Evolutionary conservation across 2,329 filamentous ascomycete species (phyloP).

Genomic region (Alternaria panax): DNA sequence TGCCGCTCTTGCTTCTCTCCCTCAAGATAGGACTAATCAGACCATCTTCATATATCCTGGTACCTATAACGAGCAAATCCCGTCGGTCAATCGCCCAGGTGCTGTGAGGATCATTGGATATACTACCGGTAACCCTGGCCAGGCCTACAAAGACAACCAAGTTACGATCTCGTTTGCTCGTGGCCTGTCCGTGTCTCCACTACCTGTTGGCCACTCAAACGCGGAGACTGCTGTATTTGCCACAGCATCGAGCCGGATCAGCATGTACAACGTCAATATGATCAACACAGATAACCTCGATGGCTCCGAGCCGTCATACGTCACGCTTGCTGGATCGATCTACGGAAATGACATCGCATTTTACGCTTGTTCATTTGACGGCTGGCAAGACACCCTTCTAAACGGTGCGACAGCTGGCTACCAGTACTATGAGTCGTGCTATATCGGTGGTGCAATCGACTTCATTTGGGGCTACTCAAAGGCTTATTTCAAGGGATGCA

Average conservation of each 20-base stretch:
- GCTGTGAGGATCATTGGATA: conserved; percentile 65
- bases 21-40: conserved; percentile 52
- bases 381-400: conserved; percentile 62
- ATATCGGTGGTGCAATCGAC: conserved; percentile 65
- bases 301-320: conserved; percentile 51
- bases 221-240: conserved; percentile 60
- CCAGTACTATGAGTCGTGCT: conserved; percentile 62
- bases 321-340: conserved; percentile 61
- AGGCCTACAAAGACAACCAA: conserved; percentile 60
- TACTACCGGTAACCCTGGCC: conserved; percentile 55
- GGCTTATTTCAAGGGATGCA: conserved; percentile 60
- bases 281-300: conserved; percentile 42
- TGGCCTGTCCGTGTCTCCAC: conserved; percentile 53
- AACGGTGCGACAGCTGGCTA: conserved; percentile 53
- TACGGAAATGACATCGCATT: conserved; percentile 61
- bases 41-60: conserved; percentile 68
- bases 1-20: conserved; percentile 47
- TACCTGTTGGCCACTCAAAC: conserved; percentile 49
- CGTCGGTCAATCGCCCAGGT: conserved; percentile 56
- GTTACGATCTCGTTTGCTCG: conserved; percentile 59
- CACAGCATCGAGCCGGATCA: conserved; percentile 57
- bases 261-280: conserved; percentile 68
- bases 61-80: conserved; percentile 66
- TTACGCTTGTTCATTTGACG: conserved; percentile 62
- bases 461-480: conserved; percentile 64